Evolutionary conservation across 192 early-diverging fungal genomes (phyloP).

Genomic region (Phlyctochytrium planicorne): DNA sequence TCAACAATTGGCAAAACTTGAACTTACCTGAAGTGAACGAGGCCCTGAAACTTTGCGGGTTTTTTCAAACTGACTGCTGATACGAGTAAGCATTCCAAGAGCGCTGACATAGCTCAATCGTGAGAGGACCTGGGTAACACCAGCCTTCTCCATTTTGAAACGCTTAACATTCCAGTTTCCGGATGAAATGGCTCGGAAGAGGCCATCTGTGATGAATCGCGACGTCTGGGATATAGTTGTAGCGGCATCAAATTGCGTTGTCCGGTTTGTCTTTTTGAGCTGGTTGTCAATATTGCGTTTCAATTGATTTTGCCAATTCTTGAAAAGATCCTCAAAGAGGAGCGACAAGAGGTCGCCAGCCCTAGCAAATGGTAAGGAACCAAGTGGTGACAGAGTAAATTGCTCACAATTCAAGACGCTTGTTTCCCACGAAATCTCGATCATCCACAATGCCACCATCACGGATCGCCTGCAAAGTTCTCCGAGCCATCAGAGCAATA

Average conservation of each 20-base stretch:
- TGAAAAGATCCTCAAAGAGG: constrained; percentile 97
- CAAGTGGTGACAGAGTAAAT: constrained; percentile 2
- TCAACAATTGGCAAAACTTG: background rate
- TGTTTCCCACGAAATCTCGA: constrained; percentile 98
- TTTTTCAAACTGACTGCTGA: constrained; percentile 97
- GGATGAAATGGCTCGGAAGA: constrained; percentile 90
- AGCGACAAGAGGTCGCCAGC: constrained; percentile 92
- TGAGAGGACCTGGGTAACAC: constrained; percentile 93
- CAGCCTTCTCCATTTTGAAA: constrained; percentile 98
- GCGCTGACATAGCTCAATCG: constrained; percentile 92
- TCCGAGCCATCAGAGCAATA: constrained; percentile 89
- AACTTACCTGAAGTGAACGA: constrained; percentile 78
- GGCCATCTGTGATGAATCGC: constrained; percentile 83
- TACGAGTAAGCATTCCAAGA: constrained; percentile 97
- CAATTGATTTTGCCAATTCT: constrained; percentile 82
- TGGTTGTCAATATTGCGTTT: constrained; percentile 91
- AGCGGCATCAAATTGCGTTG: constrained; percentile 80
- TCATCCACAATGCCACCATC: constrained; percentile 86
- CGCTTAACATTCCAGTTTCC: constrained; percentile 99
- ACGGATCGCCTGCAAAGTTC: constrained; percentile 83
- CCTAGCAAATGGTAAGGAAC: constrained; percentile 35
- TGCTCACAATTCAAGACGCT: constrained; percentile 89
- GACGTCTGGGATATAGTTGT: constrained; percentile 47
- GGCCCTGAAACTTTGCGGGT: constrained; percentile 96
- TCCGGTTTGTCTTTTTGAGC: constrained; percentile 83